Conservation (phyloP, 768 basidiomycete genomes). For the Mycena venus region DNA sequence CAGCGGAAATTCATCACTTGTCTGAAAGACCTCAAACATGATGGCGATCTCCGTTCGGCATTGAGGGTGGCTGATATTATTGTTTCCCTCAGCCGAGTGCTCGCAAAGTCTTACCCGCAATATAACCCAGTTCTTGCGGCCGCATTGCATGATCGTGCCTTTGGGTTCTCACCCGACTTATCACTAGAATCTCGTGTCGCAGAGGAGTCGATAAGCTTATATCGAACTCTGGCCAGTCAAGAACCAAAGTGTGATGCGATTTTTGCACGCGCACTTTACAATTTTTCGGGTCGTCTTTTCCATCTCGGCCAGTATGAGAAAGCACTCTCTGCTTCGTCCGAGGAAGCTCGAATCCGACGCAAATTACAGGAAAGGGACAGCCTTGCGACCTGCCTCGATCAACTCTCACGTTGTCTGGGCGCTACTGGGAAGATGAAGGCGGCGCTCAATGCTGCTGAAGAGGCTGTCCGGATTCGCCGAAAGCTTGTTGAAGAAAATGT, state of each 20-base stretch:
- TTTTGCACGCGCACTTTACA: slow-evolving; percentile 22
- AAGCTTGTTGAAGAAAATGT: slow-evolving; percentile 1
- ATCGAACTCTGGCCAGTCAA: slow-evolving; percentile 16
- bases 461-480: slow-evolving; percentile 24
- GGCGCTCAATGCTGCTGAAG: slow-evolving; percentile 19
- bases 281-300: slow-evolving; percentile 20
- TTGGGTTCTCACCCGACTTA: slow-evolving; percentile 7
- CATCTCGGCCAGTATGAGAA: neutral
- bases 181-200: slow-evolving; percentile 1
- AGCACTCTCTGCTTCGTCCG: slow-evolving; percentile 8
- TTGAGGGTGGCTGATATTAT: slow-evolving; percentile 14
- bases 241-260: neutral
- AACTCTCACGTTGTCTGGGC: slow-evolving; percentile 18
- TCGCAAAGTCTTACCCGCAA: slow-evolving; percentile 12
- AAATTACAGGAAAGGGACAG: neutral
- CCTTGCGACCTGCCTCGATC: slow-evolving; percentile 21
- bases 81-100: slow-evolving; percentile 6
- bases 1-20: slow-evolving; percentile 21
- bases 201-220: slow-evolving; percentile 23
- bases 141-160: slow-evolving; percentile 27
- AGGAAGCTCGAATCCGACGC: slow-evolving; percentile 22
- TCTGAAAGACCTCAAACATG: neutral
- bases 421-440: slow-evolving; percentile 3
- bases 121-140: slow-evolving; percentile 21
- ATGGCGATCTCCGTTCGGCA: neutral